Conservation (phyloP, 2,329 filamentous ascomycete species). For the Beauveria sp. region DNA sequence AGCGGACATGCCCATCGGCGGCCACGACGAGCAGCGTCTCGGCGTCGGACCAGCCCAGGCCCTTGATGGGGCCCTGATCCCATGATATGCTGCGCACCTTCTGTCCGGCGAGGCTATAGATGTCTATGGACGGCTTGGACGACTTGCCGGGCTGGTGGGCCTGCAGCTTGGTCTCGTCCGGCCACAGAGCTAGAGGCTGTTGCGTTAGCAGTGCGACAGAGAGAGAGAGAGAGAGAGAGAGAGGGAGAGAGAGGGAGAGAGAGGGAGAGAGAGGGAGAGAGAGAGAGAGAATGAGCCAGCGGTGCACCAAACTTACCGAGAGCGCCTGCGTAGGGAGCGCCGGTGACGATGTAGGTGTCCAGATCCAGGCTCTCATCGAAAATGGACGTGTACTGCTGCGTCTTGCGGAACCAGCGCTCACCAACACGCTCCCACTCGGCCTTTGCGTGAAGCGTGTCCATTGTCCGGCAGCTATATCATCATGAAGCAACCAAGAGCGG, state of each 20-base stretch:
- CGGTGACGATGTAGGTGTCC: constrained; percentile 86
- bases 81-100: constrained; percentile 79
- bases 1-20: constrained; percentile 81
- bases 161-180: constrained; percentile 78
- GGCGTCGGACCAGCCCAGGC: constrained; percentile 92
- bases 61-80: constrained; percentile 83
- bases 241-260: neutral
- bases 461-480: constrained; percentile 28
- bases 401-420: constrained; percentile 91
- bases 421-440: constrained; percentile 93
- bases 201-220: constrained; percentile 1
- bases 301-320: constrained; percentile 55
- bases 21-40: constrained; percentile 86
- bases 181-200: constrained; percentile 64
- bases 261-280: neutral
- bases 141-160: constrained; percentile 65
- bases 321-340: constrained; percentile 88
- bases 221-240: too few species aligned
- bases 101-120: constrained; percentile 90
- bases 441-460: constrained; percentile 59
- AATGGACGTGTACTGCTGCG: constrained; percentile 83
- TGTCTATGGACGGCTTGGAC: constrained; percentile 78
- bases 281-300: neutral
- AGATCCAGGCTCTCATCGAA: constrained; percentile 92
- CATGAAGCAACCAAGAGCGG: constrained; percentile 8